Evolutionary conservation across 202 grass and related monocot species (phyloP).

Genomic region (Miscanthus sacchariflorus): DNA sequence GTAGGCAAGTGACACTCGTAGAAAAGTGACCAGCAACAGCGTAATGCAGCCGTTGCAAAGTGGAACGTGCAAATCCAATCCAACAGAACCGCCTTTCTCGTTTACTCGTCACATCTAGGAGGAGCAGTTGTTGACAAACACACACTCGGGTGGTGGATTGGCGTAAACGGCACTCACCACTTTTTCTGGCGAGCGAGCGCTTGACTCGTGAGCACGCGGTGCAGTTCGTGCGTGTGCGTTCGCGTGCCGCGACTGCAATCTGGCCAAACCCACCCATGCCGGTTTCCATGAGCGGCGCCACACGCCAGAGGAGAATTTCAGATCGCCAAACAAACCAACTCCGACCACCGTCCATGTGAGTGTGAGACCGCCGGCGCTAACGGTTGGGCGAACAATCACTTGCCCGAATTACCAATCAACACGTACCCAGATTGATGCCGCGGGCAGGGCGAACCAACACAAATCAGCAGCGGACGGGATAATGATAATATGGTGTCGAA

Average conservation of each 20-base stretch:
- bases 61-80: neutral
- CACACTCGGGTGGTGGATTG: neutral
- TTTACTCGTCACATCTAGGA: neutral
- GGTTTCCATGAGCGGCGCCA: constrained; percentile 9
- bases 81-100: constrained; percentile 6
- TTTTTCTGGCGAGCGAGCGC: constrained; percentile 16
- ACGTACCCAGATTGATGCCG: neutral
- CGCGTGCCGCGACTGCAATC: neutral
- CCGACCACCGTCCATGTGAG: constrained; percentile 36
- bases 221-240: constrained; percentile 1
- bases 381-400: neutral
- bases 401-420: neutral
- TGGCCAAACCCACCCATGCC: constrained; percentile 12
- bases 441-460: neutral
- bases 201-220: neutral
- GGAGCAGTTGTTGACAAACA: neutral
- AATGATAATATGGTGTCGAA: neutral
- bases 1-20: neutral
- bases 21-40: neutral
- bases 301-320: neutral
- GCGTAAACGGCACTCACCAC: constrained; percentile 43
- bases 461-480: neutral
- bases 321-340: neutral
- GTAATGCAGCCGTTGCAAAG: neutral
- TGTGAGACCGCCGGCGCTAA: neutral